These are phyloP conservation scores for Neofusicoccum ribis DNA, from an alignment of 2,329 filamentous ascomycete genomes.

Conservation along the genomic window DNA sequence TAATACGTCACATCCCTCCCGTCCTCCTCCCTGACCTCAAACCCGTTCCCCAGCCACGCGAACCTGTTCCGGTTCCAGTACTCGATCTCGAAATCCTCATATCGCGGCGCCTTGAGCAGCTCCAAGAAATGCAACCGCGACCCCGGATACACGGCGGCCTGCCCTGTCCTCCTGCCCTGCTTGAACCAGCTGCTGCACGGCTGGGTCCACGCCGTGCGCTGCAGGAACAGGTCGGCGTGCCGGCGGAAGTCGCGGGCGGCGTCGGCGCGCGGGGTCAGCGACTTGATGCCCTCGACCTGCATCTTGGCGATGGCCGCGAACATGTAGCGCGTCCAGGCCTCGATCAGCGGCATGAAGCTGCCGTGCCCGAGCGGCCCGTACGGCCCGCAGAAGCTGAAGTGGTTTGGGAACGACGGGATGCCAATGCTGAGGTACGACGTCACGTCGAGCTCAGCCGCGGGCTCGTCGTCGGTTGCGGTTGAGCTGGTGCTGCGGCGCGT, in stretches of 20 bases:
- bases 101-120: constrained; percentile 38
- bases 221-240: constrained; percentile 49
- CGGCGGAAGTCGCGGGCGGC: constrained; percentile 38
- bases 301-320: background rate
- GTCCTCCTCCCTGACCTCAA: constrained; percentile 47
- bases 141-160: constrained; percentile 43
- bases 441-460: constrained; percentile 32
- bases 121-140: constrained; percentile 41
- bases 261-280: constrained; percentile 43
- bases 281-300: constrained; percentile 42
- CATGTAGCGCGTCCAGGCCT: constrained; percentile 35
- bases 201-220: constrained; percentile 51
- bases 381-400: constrained; percentile 43
- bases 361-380: constrained; percentile 29
- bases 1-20: constrained; percentile 51
- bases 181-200: constrained; percentile 49
- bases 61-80: constrained; percentile 43
- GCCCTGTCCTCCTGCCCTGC: constrained; percentile 36
- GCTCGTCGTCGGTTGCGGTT: too few species aligned
- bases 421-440: constrained; percentile 42
- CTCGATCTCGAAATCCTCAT: constrained; percentile 46
- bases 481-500: constrained; percentile 38
- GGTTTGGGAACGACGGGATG: constrained; percentile 46
- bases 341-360: constrained; percentile 44
- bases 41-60: constrained; percentile 47